Percentiles rank a stretch among this genome's conserved stretches.
phyloP scores from a whole-genome alignment of 768 basidiomycete genomes.

The Hypsizygus marmoreus region DNA sequence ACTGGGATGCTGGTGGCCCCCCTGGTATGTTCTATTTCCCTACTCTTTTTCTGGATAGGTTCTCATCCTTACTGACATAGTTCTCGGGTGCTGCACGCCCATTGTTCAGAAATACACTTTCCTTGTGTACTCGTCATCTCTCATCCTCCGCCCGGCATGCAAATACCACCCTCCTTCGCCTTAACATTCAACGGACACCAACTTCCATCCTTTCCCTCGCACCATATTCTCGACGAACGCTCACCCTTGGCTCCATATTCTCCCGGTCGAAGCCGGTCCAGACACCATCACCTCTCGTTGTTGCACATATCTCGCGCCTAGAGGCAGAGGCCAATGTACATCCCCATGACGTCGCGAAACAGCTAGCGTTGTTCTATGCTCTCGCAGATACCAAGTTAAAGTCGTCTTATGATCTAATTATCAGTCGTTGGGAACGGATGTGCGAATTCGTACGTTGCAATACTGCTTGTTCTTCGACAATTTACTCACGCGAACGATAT shows the following conservation, averaged over 20 bases:
- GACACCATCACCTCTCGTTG: constrained; percentile 61
- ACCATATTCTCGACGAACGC: constrained; percentile 25
- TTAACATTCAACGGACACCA: constrained; percentile 8
- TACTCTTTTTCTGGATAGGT: constrained; percentile 1
- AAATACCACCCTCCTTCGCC: constrained; percentile 13
- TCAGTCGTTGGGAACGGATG: constrained; percentile 82
- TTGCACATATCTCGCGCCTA: constrained; percentile 69
- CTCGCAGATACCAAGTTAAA: constrained; percentile 64
- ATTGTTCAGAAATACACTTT: constrained; percentile 4
- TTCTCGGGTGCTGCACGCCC: constrained; percentile 15
- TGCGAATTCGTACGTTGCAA: constrained; percentile 71
- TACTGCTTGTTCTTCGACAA: background rate
- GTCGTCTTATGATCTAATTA: constrained; percentile 70
- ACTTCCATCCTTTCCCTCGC: constrained; percentile 17
- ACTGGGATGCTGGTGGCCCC: constrained; percentile 12
- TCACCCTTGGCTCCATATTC: constrained; percentile 48
- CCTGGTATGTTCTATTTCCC: background rate
- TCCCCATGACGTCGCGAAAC: constrained; percentile 68
- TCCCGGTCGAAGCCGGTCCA: constrained; percentile 46
- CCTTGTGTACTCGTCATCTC: constrained; percentile 13
- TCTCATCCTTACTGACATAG: constrained; percentile 12
- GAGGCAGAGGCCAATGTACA: constrained; percentile 79
- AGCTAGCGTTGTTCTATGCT: constrained; percentile 69
- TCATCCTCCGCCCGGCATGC: constrained; percentile 9
- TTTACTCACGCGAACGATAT: constrained; percentile 13